These are phyloP conservation scores for Torulaspora globosa DNA, from an alignment of 1,139 yeast genomes.

Conservation along the genomic window DNA sequence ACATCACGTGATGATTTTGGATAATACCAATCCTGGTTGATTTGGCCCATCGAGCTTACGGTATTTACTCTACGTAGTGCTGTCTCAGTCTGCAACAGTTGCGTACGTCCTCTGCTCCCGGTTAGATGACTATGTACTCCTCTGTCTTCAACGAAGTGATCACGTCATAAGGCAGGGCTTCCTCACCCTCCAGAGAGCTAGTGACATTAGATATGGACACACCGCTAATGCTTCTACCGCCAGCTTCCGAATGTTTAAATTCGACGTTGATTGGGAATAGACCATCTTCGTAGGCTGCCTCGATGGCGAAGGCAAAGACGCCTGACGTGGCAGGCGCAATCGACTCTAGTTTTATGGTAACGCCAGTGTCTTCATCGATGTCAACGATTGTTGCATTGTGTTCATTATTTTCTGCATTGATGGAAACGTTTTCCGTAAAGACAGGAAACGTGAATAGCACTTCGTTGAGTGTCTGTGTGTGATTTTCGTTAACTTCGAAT, in stretches of 20 bases:
- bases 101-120: background rate
- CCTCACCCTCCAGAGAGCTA: slow-evolving; percentile 38
- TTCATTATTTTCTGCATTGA: slow-evolving; percentile 48
- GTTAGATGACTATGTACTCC: slow-evolving; percentile 56
- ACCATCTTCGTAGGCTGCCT: slow-evolving; percentile 73
- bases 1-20: background rate
- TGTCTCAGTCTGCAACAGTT: background rate
- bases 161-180: slow-evolving; percentile 69
- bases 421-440: slow-evolving; percentile 52
- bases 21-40: background rate
- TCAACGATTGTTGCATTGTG: slow-evolving; percentile 44
- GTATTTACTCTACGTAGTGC: slow-evolving; percentile 6
- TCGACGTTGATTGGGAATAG: slow-evolving; percentile 67
- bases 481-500: slow-evolving; percentile 60
- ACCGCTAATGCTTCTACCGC: slow-evolving; percentile 43
- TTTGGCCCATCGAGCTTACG: background rate
- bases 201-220: slow-evolving; percentile 46
- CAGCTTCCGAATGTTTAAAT: slow-evolving; percentile 27
- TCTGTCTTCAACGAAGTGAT: slow-evolving; percentile 60
- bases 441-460: slow-evolving; percentile 66
- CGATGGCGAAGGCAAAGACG: slow-evolving; percentile 74
- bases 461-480: slow-evolving; percentile 50
- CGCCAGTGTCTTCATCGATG: slow-evolving; percentile 54
- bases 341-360: slow-evolving; percentile 50
- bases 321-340: slow-evolving; percentile 56